Evolutionary conservation across 371 early-diverging fungal genomes (phyloP), one percentile per base, ranked within the genome.

Genomic region (Umbelopsis sp.): DNA sequence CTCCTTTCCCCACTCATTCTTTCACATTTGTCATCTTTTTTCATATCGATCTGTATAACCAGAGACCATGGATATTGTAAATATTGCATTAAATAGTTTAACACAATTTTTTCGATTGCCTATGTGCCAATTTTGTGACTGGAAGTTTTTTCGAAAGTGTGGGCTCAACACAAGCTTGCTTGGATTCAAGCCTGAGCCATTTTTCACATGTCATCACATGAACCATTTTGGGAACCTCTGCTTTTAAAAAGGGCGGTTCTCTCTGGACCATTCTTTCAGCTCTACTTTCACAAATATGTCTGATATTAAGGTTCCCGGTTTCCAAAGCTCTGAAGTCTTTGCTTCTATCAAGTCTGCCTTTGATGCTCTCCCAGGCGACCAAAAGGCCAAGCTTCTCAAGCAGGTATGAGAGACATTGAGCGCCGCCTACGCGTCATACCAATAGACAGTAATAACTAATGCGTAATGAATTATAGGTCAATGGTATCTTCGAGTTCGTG

Each of bases 401-500:
- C 63, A 73, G 67, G 73, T 63, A 37, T 29, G 46, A 32, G 22
- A 20, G 24, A 25, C 14, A 22, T 35, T 10, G 37, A 48, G 6
- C 18, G 35, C 5, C 14, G 20, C 0, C 10, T 4, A 24, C 44
- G 38, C 52, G 41, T 11, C 48, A 10, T 29, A 57, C 37, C 12
- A 51, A 7, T 41, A 12, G 1, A 41, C 10, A 41, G 41, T 41
- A 41, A 10, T 41, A 41, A 41, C 41, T 7, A 12, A 41, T 41
- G 41, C 9, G 9, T 22, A 20, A 12, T 29, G 7, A 51, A 12
- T 9, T 48, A 25, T 53, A 87, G 82, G 85, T 86, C 69, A 93
- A 93, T 69, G 92, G 89, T 25, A 65, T 91, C 44, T 93, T 93
- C 83, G 89, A 93, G 76, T 86, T 94, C 73, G 84, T 89, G 68